Percentiles rank a stretch among this genome's conserved stretches.
These are phyloP conservation scores for Lodderomyces parapsilosis DNA, from an alignment of 1,139 yeast genomes.

Conservation along the genomic window DNA sequence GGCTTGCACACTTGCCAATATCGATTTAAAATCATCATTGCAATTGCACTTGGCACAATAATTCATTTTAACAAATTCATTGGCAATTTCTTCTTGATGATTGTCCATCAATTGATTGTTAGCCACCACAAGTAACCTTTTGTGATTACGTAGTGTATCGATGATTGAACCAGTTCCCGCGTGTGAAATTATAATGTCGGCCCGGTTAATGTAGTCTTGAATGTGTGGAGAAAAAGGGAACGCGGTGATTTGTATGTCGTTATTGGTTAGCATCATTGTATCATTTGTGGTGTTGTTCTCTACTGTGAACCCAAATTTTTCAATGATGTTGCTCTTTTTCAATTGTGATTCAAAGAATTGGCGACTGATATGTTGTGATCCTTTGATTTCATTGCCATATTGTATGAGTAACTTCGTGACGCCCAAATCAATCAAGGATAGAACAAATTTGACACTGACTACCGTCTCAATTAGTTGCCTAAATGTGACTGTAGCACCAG, in stretches of 20 bases:
- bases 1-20: constrained; percentile 4
- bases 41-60: constrained; percentile 15
- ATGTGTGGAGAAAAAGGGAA: constrained; percentile 50
- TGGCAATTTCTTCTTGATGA: constrained; percentile 81
- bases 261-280: constrained; percentile 6
- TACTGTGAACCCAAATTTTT: constrained; percentile 13
- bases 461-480: constrained; percentile 47
- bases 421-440: constrained; percentile 28
- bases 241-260: constrained; percentile 29
- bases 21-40: constrained; percentile 9
- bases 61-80: constrained; percentile 39
- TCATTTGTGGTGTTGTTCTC: not conserved
- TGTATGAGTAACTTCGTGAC: constrained; percentile 54
- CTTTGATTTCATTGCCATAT: constrained; percentile 57
- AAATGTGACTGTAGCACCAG: constrained; percentile 88
- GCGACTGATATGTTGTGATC: constrained; percentile 25
- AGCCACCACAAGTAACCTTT: constrained; percentile 66
- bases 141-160: constrained; percentile 61
- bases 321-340: constrained; percentile 11
- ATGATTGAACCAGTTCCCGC: constrained; percentile 94
- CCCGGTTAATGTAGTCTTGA: constrained; percentile 31
- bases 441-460: constrained; percentile 35
- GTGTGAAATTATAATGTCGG: constrained; percentile 74
- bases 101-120: constrained; percentile 76
- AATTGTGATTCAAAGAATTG: constrained; percentile 20